phyloP scores from a whole-genome alignment of 345 rosid species.

The thale cress (Arabidopsis thaliana) region TAIR10.1 NC_003076.8:19548001-19548500 shows the following conservation, averaged over 20 bases:
- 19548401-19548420: slow-evolving; percentile 11
- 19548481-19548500: slow-evolving; percentile 14
- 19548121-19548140: too few relatives aligned
- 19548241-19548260: neutral
- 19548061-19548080: too few relatives aligned
- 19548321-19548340: slow-evolving; percentile 11
- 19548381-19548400: slow-evolving; percentile 19
- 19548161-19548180: too few relatives aligned
- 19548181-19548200: too few relatives aligned
- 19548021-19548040: too few relatives aligned
- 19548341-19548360: slow-evolving; percentile 1
- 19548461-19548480: slow-evolving; percentile 29
- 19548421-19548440: neutral
- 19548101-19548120: too few relatives aligned
- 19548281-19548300: slow-evolving; percentile 31
- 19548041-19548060: too few relatives aligned
- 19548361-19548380: neutral
- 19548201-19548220: too few relatives aligned
- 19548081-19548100: too few relatives aligned
- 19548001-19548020: too few relatives aligned
- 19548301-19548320: slow-evolving; percentile 33
- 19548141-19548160: too few relatives aligned
- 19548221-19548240: neutral
- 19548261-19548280: slow-evolving; percentile 16
- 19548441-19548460: neutral